Base-by-base conservation (phyloP, 257 asterid genomes). In the Avicennia marina region DNA sequence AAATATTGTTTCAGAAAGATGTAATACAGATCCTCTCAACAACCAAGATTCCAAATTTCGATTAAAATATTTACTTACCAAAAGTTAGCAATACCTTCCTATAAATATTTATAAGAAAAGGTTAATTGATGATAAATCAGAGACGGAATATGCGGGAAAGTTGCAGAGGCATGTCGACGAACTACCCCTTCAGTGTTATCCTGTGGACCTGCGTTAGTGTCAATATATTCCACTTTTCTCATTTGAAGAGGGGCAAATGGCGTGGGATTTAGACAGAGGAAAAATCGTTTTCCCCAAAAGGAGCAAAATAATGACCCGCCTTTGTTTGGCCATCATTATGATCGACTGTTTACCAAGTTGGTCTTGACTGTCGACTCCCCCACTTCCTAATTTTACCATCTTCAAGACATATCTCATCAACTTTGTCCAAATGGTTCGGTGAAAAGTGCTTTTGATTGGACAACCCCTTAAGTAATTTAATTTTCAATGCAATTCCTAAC, bases 71-170 rank as follows among this genome's bases (percentile, higher is more conserved):
- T 16, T 10, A 31, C 12, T 16, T 38, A 38, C 11, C 11, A 17
- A 38, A 36, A 24, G 13, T 22, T 22, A 20, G 26, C 39, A 22
- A 0, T 16, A 6, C 4, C 11, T 21, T 19, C 19, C 7, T 18
- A 53, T 31, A 15, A 53, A 15, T 53, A 34, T 1, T 31, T 21
- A 15, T 8, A 52, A 2, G 19, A 27, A 11, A 31, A 12, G n/a
- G n/a, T n/a, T n/a, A n/a, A n/a, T n/a, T 1, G 29, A 31, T 29
- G 51, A 54, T 34, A 25, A 49, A 53, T 56, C 47, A 63, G 22
- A 3, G 18, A 38, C 76, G 71, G 33, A 21, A 58, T 53, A 36
- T n/a, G 60, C 64, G 76, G 72, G 21, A 61, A 46, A 43, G 50
- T 51, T 19, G 18, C 49, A 65, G 26, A 65, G 25, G 51, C 45